Percentiles rank a stretch among this genome's conserved stretches.
Evolutionary conservation across 2,329 filamentous ascomycete genomes (phyloP).

Genomic region (Coleophoma eucalyptorum): DNA sequence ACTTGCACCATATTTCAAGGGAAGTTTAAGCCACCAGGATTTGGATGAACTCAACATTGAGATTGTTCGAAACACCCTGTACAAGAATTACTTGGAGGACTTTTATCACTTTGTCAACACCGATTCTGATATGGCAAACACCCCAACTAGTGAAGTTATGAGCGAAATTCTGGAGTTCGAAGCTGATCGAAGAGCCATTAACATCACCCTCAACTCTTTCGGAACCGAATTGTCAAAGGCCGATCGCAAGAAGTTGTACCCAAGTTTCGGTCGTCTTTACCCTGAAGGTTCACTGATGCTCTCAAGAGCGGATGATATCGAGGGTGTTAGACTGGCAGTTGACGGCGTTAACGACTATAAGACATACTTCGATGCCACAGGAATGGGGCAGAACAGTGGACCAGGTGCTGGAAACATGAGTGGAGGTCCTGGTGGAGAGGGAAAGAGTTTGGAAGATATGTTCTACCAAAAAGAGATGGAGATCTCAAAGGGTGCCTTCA

Average conservation of each 20-base stretch:
- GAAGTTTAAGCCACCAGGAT: conserved; percentile 91
- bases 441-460: conserved; percentile 90
- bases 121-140: conserved; percentile 79
- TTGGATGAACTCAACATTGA: conserved; percentile 99
- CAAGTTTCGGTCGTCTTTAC: conserved; percentile 83
- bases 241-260: conserved; percentile 95
- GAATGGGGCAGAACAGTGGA: conserved; percentile 68
- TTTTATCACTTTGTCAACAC: conserved; percentile 94
- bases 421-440: conserved; percentile 73
- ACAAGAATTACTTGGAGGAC: conserved; percentile 99
- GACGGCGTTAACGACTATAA: conserved; percentile 94
- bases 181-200: conserved; percentile 93
- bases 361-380: conserved; percentile 90
- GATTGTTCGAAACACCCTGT: conserved; percentile 96
- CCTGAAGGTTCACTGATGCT: conserved; percentile 95
- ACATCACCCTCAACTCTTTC: conserved; percentile 98
- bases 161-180: conserved; percentile 94
- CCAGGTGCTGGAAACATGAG: conserved; percentile 76
- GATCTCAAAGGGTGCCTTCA: conserved; percentile 91
- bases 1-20: conserved; percentile 95
- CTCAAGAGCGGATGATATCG: conserved; percentile 88
- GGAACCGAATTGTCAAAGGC: conserved; percentile 92
- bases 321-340: conserved; percentile 89
- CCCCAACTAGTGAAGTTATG: conserved; percentile 93
- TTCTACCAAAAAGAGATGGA: conserved; percentile 99